Evolutionary conservation across 1,139 yeast genomes (phyloP), one percentile per base, ranked within the genome.

Genomic region (Pichia sp.): DNA sequence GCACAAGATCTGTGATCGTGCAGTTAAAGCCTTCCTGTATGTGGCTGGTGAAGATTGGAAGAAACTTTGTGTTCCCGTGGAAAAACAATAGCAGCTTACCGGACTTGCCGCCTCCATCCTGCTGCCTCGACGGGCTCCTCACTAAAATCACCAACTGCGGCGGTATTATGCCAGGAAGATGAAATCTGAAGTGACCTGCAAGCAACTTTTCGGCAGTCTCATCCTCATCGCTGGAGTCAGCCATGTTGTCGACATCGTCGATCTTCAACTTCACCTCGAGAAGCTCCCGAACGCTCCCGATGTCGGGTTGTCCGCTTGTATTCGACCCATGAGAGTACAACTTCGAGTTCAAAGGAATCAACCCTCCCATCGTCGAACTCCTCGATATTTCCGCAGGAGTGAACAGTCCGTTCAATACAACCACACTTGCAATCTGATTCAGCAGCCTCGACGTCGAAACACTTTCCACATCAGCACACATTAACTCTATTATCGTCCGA

Each of bases 171-270:
- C 60, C 61, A 16, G 64, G 60, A 46, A 65, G 53, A 48, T 62
- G 62, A 57, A 64, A 67, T 47, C 69, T 57, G 40, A 67, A 62
- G 51, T 64, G 65, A 0, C 70, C 70, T 7, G 64, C 54, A 31
- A 54, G 54, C 11, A 60, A 42, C 2, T 47, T 42, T 6, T 40
- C 55, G n/a, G 45, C 36, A 3, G 16, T 7, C 30, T 16, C 36
- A 23, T 42, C 41, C n/a, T 29, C 8, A 4, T 46, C 38, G 1
- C 45, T 49, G 1, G 51, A 46, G 11, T 8, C 10, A 15, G 13
- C 11, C 11, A 6, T 31, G 15, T 47, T 52, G 2, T 57, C 57
- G 2, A 59, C 19, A 11, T 60, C 59, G 41, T 61, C 63, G 23
- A 63, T 63, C 43, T 63, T 64, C 11, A 62, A 55, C 45, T 59